Percentiles rank a stretch among this genome's conserved stretches.
Evolutionary conservation across 169 alveolate genomes (phyloP).

Genomic region (Plasmodium malariae): DNA sequence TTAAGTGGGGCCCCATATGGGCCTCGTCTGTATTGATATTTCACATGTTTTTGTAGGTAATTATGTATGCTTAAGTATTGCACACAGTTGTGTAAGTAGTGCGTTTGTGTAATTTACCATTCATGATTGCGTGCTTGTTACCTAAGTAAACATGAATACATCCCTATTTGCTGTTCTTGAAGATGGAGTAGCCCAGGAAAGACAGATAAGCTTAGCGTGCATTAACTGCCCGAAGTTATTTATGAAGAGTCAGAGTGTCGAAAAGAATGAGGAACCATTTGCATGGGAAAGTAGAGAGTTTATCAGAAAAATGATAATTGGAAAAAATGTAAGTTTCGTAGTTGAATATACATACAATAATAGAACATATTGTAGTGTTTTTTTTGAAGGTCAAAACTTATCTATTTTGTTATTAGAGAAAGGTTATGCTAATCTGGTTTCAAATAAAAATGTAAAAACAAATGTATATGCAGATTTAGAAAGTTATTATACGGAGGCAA

Average conservation of each 20-base stretch:
- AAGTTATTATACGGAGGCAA: slow-evolving; percentile 35
- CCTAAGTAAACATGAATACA: too few species aligned
- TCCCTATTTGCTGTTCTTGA: neutral
- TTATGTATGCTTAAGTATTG: too few species aligned
- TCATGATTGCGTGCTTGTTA: too few species aligned
- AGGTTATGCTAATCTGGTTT: slow-evolving; percentile 63
- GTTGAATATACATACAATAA: slow-evolving; percentile 61
- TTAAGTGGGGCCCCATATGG: too few species aligned
- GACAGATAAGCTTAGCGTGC: slow-evolving; percentile 66
- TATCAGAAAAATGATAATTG: slow-evolving; percentile 69
- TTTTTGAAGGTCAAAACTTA: slow-evolving; percentile 49
- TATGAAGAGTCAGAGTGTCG: slow-evolving; percentile 55
- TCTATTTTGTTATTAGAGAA: slow-evolving; percentile 30
- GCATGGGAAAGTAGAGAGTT: slow-evolving; percentile 78
- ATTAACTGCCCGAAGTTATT: slow-evolving; percentile 51
- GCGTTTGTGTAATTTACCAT: too few species aligned
- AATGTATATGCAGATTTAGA: slow-evolving; percentile 62
- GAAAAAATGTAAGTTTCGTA: slow-evolving; percentile 51
- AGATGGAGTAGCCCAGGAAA: slow-evolving; percentile 73
- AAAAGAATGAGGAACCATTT: slow-evolving; percentile 71
- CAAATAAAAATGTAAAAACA: slow-evolving; percentile 56
- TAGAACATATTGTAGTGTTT: slow-evolving; percentile 63
- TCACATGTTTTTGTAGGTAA: too few species aligned
- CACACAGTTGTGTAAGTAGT: neutral
- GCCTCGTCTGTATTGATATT: too few species aligned